These are phyloP conservation scores for Didymellaceae sp. DNA, from an alignment of 2,329 filamentous ascomycete species.

Conservation along the genomic window DNA sequence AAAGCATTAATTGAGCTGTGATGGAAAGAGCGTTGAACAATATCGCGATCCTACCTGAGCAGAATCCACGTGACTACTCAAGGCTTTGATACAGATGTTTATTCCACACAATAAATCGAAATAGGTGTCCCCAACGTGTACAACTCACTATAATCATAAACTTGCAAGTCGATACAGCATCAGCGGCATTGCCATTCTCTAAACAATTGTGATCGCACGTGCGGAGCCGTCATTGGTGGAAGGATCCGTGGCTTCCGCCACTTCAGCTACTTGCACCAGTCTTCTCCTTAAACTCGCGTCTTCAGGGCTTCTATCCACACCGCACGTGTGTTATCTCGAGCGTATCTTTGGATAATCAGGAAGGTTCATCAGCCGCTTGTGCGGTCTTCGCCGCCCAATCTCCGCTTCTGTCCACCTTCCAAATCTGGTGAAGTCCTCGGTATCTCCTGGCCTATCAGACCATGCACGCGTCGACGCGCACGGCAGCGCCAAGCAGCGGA, in stretches of 20 bases:
- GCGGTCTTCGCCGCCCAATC: constrained; percentile 17
- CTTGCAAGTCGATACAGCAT: too few species aligned
- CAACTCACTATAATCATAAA: too few species aligned
- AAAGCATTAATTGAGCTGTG: too few species aligned
- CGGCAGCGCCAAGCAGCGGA: constrained; percentile 12
- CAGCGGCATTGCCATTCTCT: too few species aligned
- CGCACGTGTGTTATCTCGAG: constrained; percentile 17
- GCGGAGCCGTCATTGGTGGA: constrained; percentile 5
- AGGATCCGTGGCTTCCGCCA: constrained; percentile 1
- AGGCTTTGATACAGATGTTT: too few species aligned
- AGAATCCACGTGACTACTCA: too few species aligned
- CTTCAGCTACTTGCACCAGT: neutral
- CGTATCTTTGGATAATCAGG: constrained; percentile 15
- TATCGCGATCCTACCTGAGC: too few species aligned
- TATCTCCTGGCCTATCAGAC: constrained; percentile 17
- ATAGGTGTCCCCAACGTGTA: too few species aligned
- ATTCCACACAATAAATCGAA: too few species aligned
- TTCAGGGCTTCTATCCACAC: neutral
- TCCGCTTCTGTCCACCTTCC: constrained; percentile 15
- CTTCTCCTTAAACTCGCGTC: constrained; percentile 2
- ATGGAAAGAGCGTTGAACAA: too few species aligned
- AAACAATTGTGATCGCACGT: constrained; percentile 71
- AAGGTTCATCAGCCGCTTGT: constrained; percentile 9
- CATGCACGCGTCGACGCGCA: constrained; percentile 12
- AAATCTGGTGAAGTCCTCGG: constrained; percentile 11